Evolutionary conservation across 768 basidiomycete species (phyloP), one percentile per base, ranked within the genome.

Genomic region (Cyclocybe cylindracea): DNA sequence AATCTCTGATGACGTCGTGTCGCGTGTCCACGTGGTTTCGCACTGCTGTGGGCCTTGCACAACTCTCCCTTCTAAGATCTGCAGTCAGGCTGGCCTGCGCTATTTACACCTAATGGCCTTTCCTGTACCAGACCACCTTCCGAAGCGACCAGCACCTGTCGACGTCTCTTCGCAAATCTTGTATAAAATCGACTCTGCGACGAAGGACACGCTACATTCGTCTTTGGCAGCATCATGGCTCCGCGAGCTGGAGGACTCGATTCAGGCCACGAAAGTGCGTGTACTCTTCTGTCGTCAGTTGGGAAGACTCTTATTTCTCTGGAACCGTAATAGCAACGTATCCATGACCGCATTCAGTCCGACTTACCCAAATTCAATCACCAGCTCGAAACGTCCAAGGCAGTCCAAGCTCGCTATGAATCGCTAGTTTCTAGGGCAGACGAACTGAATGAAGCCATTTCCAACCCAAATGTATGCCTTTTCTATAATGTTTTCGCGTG

Each of bases 101-200:
- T 47, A 44, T 44, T 42, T 42, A 29, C 10, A 55, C 18, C 48
- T 54, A 53, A 91, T 93, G 90, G 84, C 89, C 39, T 90, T 90
- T 68, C 81, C 84, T 44, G 59, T 88, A 54, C 89, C 88, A 54
- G 68, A 80, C 11, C 87, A 91, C 66, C 75, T 89, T 31, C 88
- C 89, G n/a, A 79, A 84, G 43, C 80, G 80, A 63, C 73, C 79
- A 54, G 66, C 67, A 54, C 72, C 78, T 33, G 76, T 80, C 56
- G 87, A 92, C 66, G 77, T 86, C 6, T 86, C 89, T 18, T 88
- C 91, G 0, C 75, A 76, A 54, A 82, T 92, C 37, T 77, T 94
- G 40, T 78, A 80, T 42, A 86, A 84, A 65, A 75, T 93, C 31
- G 86, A 89, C 55, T 76, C 82, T 29, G 80, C 83, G 8, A 79